These are phyloP conservation scores for Kwoniella mangroviensis DNA, from an alignment of 768 basidiomycete genomes.

Conservation along the genomic window DNA sequence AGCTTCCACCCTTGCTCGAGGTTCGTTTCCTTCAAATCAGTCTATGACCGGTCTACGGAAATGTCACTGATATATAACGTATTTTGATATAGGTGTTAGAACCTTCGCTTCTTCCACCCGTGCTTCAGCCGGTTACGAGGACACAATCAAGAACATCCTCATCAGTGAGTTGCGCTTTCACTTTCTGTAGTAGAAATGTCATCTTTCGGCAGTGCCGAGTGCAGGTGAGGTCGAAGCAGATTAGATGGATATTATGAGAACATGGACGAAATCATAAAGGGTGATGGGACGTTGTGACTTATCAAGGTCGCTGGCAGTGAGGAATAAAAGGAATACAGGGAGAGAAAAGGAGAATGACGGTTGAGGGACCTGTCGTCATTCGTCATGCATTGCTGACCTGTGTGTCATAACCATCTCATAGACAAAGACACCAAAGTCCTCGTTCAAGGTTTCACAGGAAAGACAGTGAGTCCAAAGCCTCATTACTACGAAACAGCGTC, in stretches of 20 bases:
- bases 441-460: constrained; percentile 83
- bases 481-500: too few species aligned
- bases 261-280: not conserved
- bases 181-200: not conserved
- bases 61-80: not conserved
- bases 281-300: not conserved
- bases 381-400: not conserved
- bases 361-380: not conserved
- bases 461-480: constrained; percentile 91
- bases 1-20: constrained; percentile 40
- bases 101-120: constrained; percentile 75
- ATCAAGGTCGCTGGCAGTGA: not conserved
- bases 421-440: constrained; percentile 91
- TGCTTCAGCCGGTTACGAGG: constrained; percentile 76
- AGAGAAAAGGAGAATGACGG: not conserved
- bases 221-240: not conserved
- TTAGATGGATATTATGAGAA: not conserved
- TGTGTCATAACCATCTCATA: not conserved
- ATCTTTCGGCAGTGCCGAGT: constrained; percentile 7
- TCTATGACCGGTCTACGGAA: too few species aligned
- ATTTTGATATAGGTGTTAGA: constrained; percentile 60
- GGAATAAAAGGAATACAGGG: not conserved
- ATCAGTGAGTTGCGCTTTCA: constrained; percentile 61
- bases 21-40: constrained; percentile 2
- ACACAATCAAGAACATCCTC: constrained; percentile 86